phyloP scores from a whole-genome alignment of 1,284 basidiomycete species.

The Gomphus bonarii region DNA sequence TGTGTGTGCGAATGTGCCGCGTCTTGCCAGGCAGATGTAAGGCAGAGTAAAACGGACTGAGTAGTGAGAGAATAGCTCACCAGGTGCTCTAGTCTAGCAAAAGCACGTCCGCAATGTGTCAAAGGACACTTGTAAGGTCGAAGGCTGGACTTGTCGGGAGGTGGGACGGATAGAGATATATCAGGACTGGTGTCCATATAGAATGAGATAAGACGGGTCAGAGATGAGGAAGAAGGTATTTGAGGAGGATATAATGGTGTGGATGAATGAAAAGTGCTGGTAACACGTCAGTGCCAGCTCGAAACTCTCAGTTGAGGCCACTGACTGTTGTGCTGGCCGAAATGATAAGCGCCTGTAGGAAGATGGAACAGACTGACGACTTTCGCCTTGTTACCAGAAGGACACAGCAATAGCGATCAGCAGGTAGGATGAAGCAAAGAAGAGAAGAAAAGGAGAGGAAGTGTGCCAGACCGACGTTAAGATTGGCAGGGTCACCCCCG shows the following conservation, averaged over 20 bases:
- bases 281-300: neutral
- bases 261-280: neutral
- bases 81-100: constrained; percentile 89
- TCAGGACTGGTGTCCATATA: constrained; percentile 6
- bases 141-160: constrained; percentile 46
- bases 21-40: constrained; percentile 22
- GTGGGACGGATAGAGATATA: neutral
- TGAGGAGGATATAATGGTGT: neutral
- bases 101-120: constrained; percentile 81
- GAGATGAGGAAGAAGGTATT: neutral
- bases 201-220: neutral
- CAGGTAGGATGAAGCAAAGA: neutral
- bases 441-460: neutral
- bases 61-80: constrained; percentile 33
- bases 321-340: neutral
- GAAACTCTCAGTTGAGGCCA: neutral
- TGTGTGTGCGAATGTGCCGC: constrained; percentile 34
- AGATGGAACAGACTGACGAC: neutral
- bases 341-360: neutral
- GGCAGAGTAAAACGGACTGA: neutral
- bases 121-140: constrained; percentile 95
- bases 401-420: constrained; percentile 1
- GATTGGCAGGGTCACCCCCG: constrained; percentile 8
- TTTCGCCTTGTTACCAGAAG: constrained; percentile 1
- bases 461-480: neutral